These are phyloP conservation scores for Collybia sordida DNA, from an alignment of 768 basidiomycete genomes.

Conservation along the genomic window DNA sequence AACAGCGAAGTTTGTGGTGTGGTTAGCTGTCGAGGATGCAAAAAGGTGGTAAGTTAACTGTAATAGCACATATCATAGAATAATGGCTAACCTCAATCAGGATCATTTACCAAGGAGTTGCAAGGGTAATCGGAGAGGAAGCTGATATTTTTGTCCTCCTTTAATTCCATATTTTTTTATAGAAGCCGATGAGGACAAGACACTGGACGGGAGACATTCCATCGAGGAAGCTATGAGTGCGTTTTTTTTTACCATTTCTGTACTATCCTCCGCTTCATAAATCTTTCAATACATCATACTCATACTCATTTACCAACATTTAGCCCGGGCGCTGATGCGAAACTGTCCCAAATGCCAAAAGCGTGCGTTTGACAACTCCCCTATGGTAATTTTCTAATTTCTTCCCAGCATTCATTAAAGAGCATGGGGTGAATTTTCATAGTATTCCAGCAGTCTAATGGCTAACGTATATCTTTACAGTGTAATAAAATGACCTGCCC, in stretches of 20 bases:
- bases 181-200: conserved; percentile 78
- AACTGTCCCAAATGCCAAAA: conserved; percentile 87
- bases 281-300: not conserved
- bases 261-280: too few species aligned
- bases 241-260: conserved; percentile 12
- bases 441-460: not conserved
- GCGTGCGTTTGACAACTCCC: conserved; percentile 38
- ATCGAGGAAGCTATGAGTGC: conserved; percentile 95
- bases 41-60: conserved; percentile 53
- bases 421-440: conserved; percentile 57
- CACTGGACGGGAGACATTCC: conserved; percentile 70
- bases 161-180: not conserved
- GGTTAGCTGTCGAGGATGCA: conserved; percentile 79
- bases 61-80: too few species aligned
- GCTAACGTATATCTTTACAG: conserved; percentile 31
- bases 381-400: not conserved
- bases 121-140: conserved; percentile 45
- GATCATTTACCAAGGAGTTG: conserved; percentile 83
- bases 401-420: conserved; percentile 72
- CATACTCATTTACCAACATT: conserved; percentile 5
- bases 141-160: not conserved
- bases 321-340: conserved; percentile 80
- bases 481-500: conserved; percentile 94
- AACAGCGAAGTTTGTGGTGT: conserved; percentile 69
- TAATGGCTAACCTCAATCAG: conserved; percentile 25